Percentiles rank a stretch among this genome's conserved stretches.
Evolutionary conservation across 2,329 filamentous ascomycete species (phyloP).

Genomic region (Microdochium bolleyi): DNA sequence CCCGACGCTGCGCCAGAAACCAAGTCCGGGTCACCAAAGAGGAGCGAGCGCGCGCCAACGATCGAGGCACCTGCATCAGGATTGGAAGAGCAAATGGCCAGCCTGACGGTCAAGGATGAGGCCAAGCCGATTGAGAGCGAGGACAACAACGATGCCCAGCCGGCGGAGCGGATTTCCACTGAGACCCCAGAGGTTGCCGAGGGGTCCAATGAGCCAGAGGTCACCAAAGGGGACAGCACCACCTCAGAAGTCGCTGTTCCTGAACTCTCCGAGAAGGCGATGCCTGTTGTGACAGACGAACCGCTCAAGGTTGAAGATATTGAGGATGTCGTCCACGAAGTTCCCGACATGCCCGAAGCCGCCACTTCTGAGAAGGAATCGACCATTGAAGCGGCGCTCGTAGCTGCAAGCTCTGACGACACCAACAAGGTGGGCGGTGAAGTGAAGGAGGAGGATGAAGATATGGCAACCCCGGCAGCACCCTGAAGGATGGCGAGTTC

Average conservation of each 20-base stretch:
- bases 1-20: not conserved
- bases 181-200: slow-evolving; percentile 1
- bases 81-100: not conserved
- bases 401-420: too few species aligned
- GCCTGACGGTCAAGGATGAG: not conserved
- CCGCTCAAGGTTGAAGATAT: slow-evolving; percentile 16
- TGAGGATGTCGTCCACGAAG: slow-evolving; percentile 14
- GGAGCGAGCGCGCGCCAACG: not conserved
- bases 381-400: too few species aligned
- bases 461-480: too few species aligned
- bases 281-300: slow-evolving; percentile 8
- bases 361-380: too few species aligned
- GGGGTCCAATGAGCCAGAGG: not conserved
- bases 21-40: not conserved
- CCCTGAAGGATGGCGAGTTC: too few species aligned
- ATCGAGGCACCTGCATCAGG: not conserved
- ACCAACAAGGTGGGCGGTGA: too few species aligned
- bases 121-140: not conserved
- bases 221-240: not conserved
- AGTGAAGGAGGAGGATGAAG: too few species aligned
- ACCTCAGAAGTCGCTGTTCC: not conserved
- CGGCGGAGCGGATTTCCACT: slow-evolving; percentile 2
- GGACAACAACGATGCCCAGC: not conserved
- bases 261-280: not conserved
- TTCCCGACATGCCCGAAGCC: slow-evolving; percentile 3